Percentiles rank a stretch among this genome's conserved stretches.
phyloP scores from a whole-genome alignment of 2,329 filamentous ascomycete species.

The Phialocephala subalpina region DNA sequence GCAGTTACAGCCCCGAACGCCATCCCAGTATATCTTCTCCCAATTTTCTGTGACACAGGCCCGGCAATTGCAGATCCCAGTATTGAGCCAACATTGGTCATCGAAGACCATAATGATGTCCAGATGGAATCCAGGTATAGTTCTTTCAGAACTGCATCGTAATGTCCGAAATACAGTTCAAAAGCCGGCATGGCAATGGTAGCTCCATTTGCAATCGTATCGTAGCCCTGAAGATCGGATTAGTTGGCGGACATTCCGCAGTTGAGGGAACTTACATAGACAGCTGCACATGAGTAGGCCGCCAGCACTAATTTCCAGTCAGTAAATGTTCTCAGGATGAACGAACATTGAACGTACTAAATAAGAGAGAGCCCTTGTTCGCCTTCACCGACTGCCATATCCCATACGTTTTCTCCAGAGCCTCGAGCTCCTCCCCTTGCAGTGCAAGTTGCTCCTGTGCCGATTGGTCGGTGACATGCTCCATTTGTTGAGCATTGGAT shows the following conservation, averaged over 20 bases:
- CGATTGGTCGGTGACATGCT: constrained; percentile 2
- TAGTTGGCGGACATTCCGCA: not conserved
- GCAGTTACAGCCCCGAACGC: constrained; percentile 25
- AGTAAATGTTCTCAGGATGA: not conserved
- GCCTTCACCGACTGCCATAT: constrained; percentile 28
- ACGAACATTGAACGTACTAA: constrained; percentile 15
- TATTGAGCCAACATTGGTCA: constrained; percentile 30
- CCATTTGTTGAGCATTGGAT: not conserved
- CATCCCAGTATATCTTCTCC: constrained; percentile 29
- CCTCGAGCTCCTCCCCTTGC: constrained; percentile 29
- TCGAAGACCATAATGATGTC: constrained; percentile 34
- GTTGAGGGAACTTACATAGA: constrained; percentile 22
- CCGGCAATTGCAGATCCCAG: constrained; percentile 28
- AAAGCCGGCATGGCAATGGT: constrained; percentile 33
- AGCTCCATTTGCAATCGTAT: constrained; percentile 32
- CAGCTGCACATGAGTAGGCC: constrained; percentile 30
- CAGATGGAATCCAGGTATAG: constrained; percentile 31
- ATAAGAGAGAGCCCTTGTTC: constrained; percentile 23
- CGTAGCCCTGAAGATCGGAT: constrained; percentile 24
- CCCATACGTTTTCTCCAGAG: constrained; percentile 22
- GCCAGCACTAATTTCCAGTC: constrained; percentile 24
- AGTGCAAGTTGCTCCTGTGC: constrained; percentile 21
- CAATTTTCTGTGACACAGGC: constrained; percentile 30
- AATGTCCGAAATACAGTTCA: constrained; percentile 29
- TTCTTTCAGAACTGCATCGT: constrained; percentile 31